Conservation (phyloP, 129 eudicot species). For the Erigeron canadensis region DNA sequence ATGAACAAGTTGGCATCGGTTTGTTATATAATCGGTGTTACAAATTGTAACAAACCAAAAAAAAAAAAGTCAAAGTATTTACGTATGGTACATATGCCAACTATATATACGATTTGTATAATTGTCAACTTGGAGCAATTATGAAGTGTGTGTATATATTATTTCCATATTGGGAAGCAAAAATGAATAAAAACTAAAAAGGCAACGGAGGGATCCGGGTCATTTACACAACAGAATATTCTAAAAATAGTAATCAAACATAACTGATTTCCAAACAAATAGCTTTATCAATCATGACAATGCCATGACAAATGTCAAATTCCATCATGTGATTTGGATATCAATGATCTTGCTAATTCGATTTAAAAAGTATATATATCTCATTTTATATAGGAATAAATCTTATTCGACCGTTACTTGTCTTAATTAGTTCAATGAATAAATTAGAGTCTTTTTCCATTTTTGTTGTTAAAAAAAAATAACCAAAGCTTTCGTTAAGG, state of each 20-base stretch:
- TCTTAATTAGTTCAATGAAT: no score
- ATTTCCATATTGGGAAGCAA: slow-evolving; percentile 24
- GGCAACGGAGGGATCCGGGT: slow-evolving; percentile 30
- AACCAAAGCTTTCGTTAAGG: no score
- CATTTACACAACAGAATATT: slow-evolving; percentile 31
- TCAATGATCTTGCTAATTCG: not conserved
- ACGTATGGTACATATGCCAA: slow-evolving; percentile 32
- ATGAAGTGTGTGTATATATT: not conserved
- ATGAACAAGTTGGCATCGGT: slow-evolving; percentile 26
- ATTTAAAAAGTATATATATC: no score
- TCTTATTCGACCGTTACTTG: no score
- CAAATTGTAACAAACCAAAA: slow-evolving; percentile 16
- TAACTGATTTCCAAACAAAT: slow-evolving; percentile 36
- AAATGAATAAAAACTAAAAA: slow-evolving; percentile 16
- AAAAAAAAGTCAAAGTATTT: slow-evolving; percentile 32
- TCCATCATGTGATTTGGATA: slow-evolving; percentile 30
- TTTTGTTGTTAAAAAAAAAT: no score
- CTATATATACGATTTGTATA: slow-evolving; percentile 9
- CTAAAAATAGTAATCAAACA: slow-evolving; percentile 36
- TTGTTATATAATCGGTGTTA: slow-evolving; percentile 15
- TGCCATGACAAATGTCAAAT: slow-evolving; percentile 38
- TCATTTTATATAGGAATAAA: no score
- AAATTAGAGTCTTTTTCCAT: no score
- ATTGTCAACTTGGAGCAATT: slow-evolving; percentile 33
- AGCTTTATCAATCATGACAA: slow-evolving; percentile 34